These are phyloP conservation scores for Sarcomyxa edulis DNA, from an alignment of 768 basidiomycete species.

Conservation along the genomic window DNA sequence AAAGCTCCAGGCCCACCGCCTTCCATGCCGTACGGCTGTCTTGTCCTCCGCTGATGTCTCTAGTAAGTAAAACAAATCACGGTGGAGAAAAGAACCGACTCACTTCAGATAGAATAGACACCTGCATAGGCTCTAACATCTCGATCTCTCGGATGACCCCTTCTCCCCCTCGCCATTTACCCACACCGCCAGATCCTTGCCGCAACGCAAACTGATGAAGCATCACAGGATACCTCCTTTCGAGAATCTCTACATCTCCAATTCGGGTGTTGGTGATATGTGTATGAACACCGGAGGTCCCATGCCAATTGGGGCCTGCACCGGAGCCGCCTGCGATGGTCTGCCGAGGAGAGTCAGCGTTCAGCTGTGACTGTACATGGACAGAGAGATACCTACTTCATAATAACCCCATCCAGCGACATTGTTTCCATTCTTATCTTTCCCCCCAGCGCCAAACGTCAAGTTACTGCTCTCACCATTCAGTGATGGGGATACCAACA, in stretches of 20 bases:
- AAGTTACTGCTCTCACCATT: constrained; percentile 55
- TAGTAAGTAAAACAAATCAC: background rate
- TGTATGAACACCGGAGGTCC: constrained; percentile 90
- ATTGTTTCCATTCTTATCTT: constrained; percentile 70
- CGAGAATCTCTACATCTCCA: constrained; percentile 90
- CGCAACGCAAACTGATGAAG: constrained; percentile 80
- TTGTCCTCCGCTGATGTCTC: constrained; percentile 61
- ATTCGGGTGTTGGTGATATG: constrained; percentile 93
- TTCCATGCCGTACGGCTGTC: constrained; percentile 82
- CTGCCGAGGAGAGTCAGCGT: constrained; percentile 28
- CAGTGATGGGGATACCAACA: constrained; percentile 4
- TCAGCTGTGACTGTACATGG: constrained; percentile 6
- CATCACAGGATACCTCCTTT: constrained; percentile 90
- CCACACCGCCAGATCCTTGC: constrained; percentile 61
- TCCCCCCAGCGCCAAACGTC: constrained; percentile 88
- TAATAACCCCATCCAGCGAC: constrained; percentile 89
- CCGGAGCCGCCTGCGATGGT: constrained; percentile 95
- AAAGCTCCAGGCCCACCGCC: constrained; percentile 68
- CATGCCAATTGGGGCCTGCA: constrained; percentile 86
- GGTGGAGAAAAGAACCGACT: constrained; percentile 10
- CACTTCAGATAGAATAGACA: constrained; percentile 85
- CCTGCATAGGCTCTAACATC: constrained; percentile 75
- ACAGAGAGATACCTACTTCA: constrained; percentile 39
- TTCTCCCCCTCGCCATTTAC: constrained; percentile 76
- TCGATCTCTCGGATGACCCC: constrained; percentile 84